Evolutionary conservation across 2,329 filamentous ascomycete genomes (phyloP), one percentile per base, ranked within the genome.

Genomic region (Neonectria sp.): DNA sequence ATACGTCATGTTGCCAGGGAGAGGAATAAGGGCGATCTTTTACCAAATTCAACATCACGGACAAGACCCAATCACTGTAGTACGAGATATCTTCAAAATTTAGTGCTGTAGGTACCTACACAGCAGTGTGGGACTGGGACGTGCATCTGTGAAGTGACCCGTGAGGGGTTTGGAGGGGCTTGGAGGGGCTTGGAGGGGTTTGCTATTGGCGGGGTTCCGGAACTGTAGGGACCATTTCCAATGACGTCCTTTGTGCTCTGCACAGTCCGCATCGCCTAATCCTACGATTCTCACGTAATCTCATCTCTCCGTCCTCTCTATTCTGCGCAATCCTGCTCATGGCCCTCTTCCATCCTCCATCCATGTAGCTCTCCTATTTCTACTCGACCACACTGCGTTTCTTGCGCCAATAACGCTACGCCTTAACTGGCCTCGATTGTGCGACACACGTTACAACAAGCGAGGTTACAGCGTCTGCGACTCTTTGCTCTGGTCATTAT

Each of bases 261-360:
- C 40, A 8, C 13, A 27, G 15, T 48, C 21, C 21, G 11, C 55
- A 17, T 12, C 51, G 2, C 13, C 33, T 27, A 55, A 55, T 55
- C 51, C 21, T 40, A 35, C 9, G 29, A 9, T 12, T 52, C 49
- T 53, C 51, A 35, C 49, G 49, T 53, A 33, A 53, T 35, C 49
- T 29, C 29, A 11, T 8, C 27, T 48, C 24, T 48, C 25, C 3
- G 11, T 15, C 25, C 25, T 31, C 51, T 35, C 29, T 53, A 53
- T 53, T 31, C 51, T 21, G 31, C 40, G 29, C 56, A 59, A 35
- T 59, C 45, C 21, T 51, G 56, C 56, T 60, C 56, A 60, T 6
- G 29, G 51, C 25, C 7, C 5, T 35, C 11, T 43, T 17, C 25
- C 48, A 62, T 40, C 45, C 35, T 33, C 49, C 49, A 21, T 52